Evolutionary conservation across 257 asterid species (phyloP).

Genomic region (Thymus mandschuricus): DNA sequence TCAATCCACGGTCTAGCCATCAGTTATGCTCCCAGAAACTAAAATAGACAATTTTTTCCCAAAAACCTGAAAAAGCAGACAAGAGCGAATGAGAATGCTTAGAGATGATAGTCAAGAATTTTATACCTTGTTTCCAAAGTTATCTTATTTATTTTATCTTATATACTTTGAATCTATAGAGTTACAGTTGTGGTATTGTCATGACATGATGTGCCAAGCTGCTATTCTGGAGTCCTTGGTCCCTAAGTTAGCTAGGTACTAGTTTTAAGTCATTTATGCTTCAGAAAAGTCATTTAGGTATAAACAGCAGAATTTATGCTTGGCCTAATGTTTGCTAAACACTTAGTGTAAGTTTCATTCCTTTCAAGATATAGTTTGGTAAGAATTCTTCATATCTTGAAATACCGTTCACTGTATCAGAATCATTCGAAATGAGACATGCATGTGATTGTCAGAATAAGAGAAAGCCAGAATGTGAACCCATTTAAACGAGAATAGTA

Average conservation of each 20-base stretch:
- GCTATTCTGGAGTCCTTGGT: background rate
- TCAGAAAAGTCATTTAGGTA: too few relatives aligned
- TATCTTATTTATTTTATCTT: too few relatives aligned
- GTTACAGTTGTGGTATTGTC: background rate
- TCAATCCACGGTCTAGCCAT: conserved; percentile 27
- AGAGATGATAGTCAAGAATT: background rate
- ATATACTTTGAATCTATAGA: background rate
- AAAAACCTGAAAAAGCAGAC: conserved; percentile 50
- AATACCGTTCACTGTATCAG: too few relatives aligned
- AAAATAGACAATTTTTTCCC: conserved; percentile 45
- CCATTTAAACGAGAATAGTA: conserved; percentile 14
- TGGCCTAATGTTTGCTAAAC: too few relatives aligned
- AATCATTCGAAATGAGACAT: background rate
- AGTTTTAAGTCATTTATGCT: too few relatives aligned
- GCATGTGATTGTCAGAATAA: conserved; percentile 11
- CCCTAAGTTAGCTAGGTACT: too few relatives aligned
- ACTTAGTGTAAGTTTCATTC: too few relatives aligned
- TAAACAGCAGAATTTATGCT: too few relatives aligned
- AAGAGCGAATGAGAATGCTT: background rate
- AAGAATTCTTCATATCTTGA: too few relatives aligned
- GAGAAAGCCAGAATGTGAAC: background rate
- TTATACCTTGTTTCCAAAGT: background rate
- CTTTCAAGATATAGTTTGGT: too few relatives aligned
- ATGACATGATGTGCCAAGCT: background rate
- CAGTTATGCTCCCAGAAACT: conserved; percentile 42